These are phyloP conservation scores for Agaricales sp. DNA, from an alignment of 1,284 basidiomycete genomes.

Conservation along the genomic window DNA sequence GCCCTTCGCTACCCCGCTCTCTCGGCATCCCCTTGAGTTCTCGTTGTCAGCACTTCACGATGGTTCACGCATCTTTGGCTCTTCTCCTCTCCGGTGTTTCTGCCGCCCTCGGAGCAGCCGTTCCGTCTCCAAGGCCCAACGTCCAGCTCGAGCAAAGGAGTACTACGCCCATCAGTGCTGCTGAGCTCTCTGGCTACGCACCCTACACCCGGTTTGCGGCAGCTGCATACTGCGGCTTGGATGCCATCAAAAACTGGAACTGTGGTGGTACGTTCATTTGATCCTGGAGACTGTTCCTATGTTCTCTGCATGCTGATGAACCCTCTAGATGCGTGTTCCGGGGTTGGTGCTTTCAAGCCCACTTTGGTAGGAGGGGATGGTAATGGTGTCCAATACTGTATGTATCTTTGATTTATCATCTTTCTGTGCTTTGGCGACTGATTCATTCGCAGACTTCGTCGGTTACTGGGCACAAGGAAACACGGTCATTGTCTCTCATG, in stretches of 20 bases:
- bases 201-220: slow-evolving; percentile 33
- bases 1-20: not conserved
- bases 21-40: not conserved
- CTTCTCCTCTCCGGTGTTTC: not conserved
- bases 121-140: not conserved
- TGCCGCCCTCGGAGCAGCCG: not conserved
- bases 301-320: slow-evolving; percentile 1
- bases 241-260: slow-evolving; percentile 22
- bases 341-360: slow-evolving; percentile 31
- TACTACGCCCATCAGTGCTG: slow-evolving; percentile 18
- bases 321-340: slow-evolving; percentile 28
- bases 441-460: slow-evolving; percentile 25
- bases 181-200: slow-evolving; percentile 20
- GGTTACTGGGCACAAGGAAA: slow-evolving; percentile 35
- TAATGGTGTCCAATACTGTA: slow-evolving; percentile 32
- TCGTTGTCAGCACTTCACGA: not conserved
- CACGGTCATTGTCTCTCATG: slow-evolving; percentile 38
- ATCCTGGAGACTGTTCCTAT: too few relatives aligned
- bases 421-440: not conserved
- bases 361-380: slow-evolving; percentile 38
- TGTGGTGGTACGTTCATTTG: slow-evolving; percentile 25
- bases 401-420: slow-evolving; percentile 10
- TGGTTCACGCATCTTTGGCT: not conserved
- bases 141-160: slow-evolving; percentile 3
- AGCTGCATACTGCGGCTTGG: slow-evolving; percentile 30